Evolutionary conservation across 148 eudicot species (phyloP), one percentile per base, ranked within the genome.

Genomic region (Camellia granthamiana): DNA sequence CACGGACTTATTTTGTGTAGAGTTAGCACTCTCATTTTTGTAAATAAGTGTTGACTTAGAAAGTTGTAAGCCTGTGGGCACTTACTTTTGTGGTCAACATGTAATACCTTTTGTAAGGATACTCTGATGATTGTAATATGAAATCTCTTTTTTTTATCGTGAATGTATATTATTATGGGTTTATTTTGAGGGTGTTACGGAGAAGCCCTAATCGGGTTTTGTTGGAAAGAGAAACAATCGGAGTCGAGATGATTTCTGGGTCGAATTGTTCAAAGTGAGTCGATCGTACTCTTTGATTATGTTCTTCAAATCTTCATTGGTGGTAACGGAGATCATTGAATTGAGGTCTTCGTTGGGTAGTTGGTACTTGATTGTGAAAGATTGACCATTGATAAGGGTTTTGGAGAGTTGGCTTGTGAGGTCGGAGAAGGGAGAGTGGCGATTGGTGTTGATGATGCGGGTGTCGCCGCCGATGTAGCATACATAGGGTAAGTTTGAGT

Each of bases 381-480:
- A 70, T 0, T 76, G 77, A 74, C 75, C 75, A 42, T 77, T 74
- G 18, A 87, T 74, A 44, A 91, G 86, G 69, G 90, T 90, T 73
- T 84, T 90, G 49, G 96, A 86, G 77, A 92, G 90, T n/a, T 90
- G 92, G 3, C 68, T 6, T 9, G 76, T 54, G 42, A 92, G 92
- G 81, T 88, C 90, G 0, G 84, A 6, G 4, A 94, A 81, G 3
- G 92, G 75, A 13, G 86, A 79, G 77, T 81, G 60, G 12, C 97
- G 90, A 67, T 91, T 91, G 69, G 88, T 69, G 65, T 88, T 88
- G 43, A 94, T 85, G 86, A 94, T 91, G 16, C 95, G 89, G n/a
- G 98, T 94, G 18, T 92, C 95, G 13, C 98, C 98, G 63, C 97
- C 97, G 79, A 90, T 87, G 88, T 94, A 94, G 81, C 93, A 91